Evolutionary conservation across 1,284 basidiomycete species (phyloP).

Genomic region (Heterobasidion annosum): DNA sequence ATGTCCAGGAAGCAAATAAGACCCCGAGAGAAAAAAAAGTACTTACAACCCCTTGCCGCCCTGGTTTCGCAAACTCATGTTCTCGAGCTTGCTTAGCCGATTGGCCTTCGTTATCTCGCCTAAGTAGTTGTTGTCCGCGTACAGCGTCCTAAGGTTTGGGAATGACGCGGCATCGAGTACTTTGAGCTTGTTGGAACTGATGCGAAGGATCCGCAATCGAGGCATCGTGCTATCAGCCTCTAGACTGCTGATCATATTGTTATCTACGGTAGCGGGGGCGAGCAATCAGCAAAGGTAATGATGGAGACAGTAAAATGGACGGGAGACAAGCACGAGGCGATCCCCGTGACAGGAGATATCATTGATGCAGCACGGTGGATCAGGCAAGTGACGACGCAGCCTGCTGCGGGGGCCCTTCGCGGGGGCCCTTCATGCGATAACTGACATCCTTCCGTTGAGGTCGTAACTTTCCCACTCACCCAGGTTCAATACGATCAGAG

Average conservation of each 20-base stretch:
- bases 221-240: slow-evolving; percentile 46
- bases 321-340: not conserved
- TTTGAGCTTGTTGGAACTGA: slow-evolving; percentile 76
- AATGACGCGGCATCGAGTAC: slow-evolving; percentile 62
- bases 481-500: slow-evolving; percentile 67
- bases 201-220: slow-evolving; percentile 74
- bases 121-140: slow-evolving; percentile 85
- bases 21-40: not conserved
- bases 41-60: slow-evolving; percentile 66
- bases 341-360: slow-evolving; percentile 4
- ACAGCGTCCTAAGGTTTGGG: slow-evolving; percentile 79
- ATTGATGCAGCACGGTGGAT: not conserved
- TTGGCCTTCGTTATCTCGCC: slow-evolving; percentile 41
- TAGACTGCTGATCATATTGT: slow-evolving; percentile 55
- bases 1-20: not conserved
- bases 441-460: not conserved
- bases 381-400: slow-evolving; percentile 1
- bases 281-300: slow-evolving; percentile 6
- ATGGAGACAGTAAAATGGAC: not conserved
- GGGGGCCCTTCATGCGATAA: too few species aligned
- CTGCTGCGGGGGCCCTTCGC: not conserved
- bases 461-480: slow-evolving; percentile 41
- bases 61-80: slow-evolving; percentile 89
- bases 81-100: slow-evolving; percentile 70
- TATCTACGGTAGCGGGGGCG: slow-evolving; percentile 39